Evolutionary conservation across 306 rosid genomes (phyloP).

Genomic region (Quercus bicolor): DNA sequence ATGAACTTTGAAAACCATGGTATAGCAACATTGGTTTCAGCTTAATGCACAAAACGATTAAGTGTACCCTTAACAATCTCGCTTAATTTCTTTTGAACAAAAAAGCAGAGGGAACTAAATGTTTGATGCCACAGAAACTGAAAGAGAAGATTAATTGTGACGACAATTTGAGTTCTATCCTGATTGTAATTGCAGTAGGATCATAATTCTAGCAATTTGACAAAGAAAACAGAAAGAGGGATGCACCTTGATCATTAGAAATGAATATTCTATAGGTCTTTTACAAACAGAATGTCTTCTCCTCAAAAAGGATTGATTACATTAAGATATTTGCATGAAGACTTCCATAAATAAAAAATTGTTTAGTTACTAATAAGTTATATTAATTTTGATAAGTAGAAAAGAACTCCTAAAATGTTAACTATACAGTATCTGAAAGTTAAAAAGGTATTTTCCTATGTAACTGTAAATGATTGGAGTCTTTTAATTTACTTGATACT

Average conservation of each 20-base stretch:
- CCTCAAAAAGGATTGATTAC: not conserved
- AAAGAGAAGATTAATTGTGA: too few species aligned
- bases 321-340: not conserved
- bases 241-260: too few species aligned
- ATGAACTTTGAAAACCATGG: conserved; percentile 4
- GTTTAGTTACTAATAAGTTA: not conserved
- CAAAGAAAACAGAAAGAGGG: too few species aligned
- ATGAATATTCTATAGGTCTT: too few species aligned
- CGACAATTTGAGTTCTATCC: too few species aligned
- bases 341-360: not conserved
- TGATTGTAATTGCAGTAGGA: too few species aligned
- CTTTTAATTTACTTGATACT: not conserved
- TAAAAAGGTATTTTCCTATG: not conserved
- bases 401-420: not conserved
- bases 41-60: not conserved
- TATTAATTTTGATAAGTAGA: not conserved
- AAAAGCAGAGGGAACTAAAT: too few species aligned
- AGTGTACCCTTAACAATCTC: not conserved
- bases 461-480: not conserved
- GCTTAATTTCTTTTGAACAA: too few species aligned
- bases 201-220: too few species aligned
- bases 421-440: not conserved
- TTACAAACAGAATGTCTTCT: too few species aligned
- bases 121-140: too few species aligned
- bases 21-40: not conserved